phyloP scores from a whole-genome alignment of 1,284 basidiomycete species.

The Erythrobasidium hasegawianum region DNA sequence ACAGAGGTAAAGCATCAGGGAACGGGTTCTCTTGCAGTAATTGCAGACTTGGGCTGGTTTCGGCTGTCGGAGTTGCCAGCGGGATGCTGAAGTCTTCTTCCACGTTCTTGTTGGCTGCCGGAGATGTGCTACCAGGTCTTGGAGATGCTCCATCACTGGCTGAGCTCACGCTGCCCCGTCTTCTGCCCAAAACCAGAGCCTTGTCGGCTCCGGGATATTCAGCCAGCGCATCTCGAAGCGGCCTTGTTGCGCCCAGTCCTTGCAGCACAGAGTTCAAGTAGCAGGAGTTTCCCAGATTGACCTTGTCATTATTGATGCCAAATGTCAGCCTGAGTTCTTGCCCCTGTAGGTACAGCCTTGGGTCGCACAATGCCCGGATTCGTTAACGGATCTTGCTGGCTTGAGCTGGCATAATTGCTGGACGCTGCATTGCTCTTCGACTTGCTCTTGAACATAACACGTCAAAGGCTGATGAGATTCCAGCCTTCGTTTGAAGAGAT shows the following conservation, averaged over 20 bases:
- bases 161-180: conserved; percentile 43
- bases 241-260: conserved; percentile 44
- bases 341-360: no score
- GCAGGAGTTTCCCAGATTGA: conserved; percentile 40
- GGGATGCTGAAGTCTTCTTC: conserved; percentile 11
- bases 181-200: conserved; percentile 39
- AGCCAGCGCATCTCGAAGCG: conserved; percentile 43
- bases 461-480: neutral
- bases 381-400: neutral
- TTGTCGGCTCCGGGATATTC: conserved; percentile 41
- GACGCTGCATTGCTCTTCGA: conserved; percentile 2
- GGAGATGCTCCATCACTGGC: neutral
- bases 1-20: conserved; percentile 27
- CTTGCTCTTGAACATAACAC: conserved; percentile 12
- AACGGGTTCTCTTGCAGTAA: conserved; percentile 33
- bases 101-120: conserved; percentile 37
- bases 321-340: no score
- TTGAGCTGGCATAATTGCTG: conserved; percentile 13
- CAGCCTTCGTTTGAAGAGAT: no score
- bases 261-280: conserved; percentile 49
- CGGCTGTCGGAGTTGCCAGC: conserved; percentile 28
- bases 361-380: conserved; percentile 2
- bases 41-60: conserved; percentile 26
- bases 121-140: conserved; percentile 20
- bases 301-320: neutral